Evolutionary conservation across 257 asterid genomes (phyloP).

Genomic region (Solanum appendiculatum): DNA sequence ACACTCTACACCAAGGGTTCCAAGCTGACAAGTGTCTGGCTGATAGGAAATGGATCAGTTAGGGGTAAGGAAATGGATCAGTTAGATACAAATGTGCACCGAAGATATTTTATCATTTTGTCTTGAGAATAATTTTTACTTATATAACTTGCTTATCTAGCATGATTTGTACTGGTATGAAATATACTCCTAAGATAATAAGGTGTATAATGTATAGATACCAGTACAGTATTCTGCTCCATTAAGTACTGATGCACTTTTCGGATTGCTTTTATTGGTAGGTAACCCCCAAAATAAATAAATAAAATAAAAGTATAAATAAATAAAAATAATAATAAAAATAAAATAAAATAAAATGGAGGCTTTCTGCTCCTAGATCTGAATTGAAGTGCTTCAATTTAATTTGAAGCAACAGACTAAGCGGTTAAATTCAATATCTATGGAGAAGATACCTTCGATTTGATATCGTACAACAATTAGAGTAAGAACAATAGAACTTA

Average conservation of each 20-base stretch:
- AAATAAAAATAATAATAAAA: background rate
- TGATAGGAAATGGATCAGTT: background rate
- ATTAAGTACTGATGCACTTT: background rate
- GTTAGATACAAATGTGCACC: background rate
- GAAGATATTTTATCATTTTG: background rate
- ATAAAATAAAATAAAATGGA: no score
- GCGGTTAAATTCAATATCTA: background rate
- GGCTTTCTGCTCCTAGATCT: background rate
- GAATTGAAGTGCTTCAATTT: background rate
- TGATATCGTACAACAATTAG: background rate
- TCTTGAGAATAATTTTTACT: background rate
- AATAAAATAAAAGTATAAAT: no score
- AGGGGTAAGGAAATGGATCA: background rate
- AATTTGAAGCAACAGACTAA: background rate
- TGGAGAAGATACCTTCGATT: background rate
- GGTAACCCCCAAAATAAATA: background rate
- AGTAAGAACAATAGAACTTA: background rate
- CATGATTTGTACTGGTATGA: background rate
- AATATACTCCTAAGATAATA: background rate
- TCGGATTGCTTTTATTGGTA: background rate
- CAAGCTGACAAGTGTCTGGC: background rate
- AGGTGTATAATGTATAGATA: background rate
- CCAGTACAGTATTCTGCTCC: background rate
- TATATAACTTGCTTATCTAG: background rate
- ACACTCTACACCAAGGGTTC: background rate